Base-by-base conservation (phyloP, 2,329 filamentous ascomycete genomes). In the Neonectria faginata region DNA sequence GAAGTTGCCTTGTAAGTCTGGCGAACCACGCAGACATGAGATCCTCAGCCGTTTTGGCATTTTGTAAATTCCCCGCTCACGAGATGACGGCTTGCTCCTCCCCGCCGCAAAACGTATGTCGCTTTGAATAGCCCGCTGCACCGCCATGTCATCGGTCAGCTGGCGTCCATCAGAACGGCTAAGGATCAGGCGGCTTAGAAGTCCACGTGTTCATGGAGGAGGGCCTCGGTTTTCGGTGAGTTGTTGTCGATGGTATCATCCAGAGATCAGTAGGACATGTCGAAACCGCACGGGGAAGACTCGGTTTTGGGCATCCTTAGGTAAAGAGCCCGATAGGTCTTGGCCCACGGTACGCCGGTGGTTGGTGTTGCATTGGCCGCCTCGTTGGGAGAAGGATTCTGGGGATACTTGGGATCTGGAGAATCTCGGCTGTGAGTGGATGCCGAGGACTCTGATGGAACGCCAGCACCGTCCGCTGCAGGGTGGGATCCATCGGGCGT, bases 91-190 rank as follows among this genome's bases (percentile, higher is more conserved):
- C 3, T 12, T 18, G 16, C 27, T 11, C 41, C 22, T 41, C 42
- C 20, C 29, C 39, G 9, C 27, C 3, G 36, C 3, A 3, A 10
- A 31, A 11, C 4, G 25, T 29, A 29, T 29, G 29, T 8, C 45
- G 48, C 18, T 33, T 12, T 14, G 2, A 16, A 5, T n/a, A 9
- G 22, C 12, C 33, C 12, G 18, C n/a, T 61, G 45, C 59, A 50
- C 18, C 57, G 60, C 53, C 60, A 62, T 20, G 44, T 62, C 60
- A 62, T 53, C 39, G 41, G 33, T 44, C 48, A 51, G 48, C 48
- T 33, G 48, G 48, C 29, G 27, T 20, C n/a, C 11, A 50, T 50
- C 25, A 31, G 9, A 16, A 16, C 27, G 47, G n/a, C 5, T 29
- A 33, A 45, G 52, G 39, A 14, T 14, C 14, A 55, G 14, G 33